Evolutionary conservation across 306 rosid genomes (phyloP).

Genomic region (Quercus robur): DNA sequence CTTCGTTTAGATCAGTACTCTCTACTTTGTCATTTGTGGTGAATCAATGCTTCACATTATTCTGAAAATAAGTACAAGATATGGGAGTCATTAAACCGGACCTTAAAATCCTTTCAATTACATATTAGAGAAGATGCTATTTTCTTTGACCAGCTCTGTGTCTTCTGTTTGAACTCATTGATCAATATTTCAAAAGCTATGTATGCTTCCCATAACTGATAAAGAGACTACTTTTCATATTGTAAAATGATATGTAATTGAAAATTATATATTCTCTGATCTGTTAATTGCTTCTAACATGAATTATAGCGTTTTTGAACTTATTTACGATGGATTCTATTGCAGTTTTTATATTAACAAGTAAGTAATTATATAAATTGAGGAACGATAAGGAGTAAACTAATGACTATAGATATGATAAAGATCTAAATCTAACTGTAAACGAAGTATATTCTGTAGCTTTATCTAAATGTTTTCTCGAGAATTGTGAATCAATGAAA

Average conservation of each 20-base stretch:
- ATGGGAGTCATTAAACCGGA: too few relatives aligned
- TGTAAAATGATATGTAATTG: too few relatives aligned
- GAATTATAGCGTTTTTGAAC: background rate
- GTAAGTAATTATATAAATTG: background rate
- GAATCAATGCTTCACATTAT: background rate
- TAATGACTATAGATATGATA: background rate
- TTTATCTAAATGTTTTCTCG: background rate
- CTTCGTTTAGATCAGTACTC: conserved; percentile 13
- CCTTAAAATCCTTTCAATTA: too few relatives aligned
- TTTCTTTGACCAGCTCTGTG: too few relatives aligned
- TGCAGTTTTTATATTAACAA: background rate
- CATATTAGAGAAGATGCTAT: too few relatives aligned
- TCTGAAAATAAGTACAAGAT: too few relatives aligned
- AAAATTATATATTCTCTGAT: too few relatives aligned
- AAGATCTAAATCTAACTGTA: background rate
- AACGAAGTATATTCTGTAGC: background rate
- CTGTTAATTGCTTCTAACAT: background rate
- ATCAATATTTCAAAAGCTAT: too few relatives aligned
- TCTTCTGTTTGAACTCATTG: too few relatives aligned
- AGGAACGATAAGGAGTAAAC: background rate
- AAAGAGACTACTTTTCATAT: too few relatives aligned
- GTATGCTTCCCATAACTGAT: too few relatives aligned
- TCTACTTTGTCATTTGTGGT: background rate
- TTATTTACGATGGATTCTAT: background rate
- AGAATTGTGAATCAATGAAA: background rate